Evolutionary conservation across 2,329 filamentous ascomycete genomes (phyloP), one percentile per base, ranked within the genome.

Genomic region (Aspergillus niger): DNA sequence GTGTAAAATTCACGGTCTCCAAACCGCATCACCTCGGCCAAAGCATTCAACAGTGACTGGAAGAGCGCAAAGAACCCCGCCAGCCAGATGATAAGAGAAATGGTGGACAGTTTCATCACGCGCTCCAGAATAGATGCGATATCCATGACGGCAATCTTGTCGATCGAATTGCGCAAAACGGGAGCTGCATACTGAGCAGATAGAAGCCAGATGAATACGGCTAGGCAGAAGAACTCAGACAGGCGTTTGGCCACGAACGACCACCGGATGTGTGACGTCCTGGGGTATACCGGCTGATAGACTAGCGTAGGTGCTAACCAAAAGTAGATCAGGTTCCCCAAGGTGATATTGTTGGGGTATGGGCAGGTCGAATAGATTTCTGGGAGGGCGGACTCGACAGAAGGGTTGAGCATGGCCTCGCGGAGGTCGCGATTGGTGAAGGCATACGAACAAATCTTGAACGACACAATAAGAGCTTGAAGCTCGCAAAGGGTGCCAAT

Each of bases 261-360:
- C 92, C 93, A 97, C 63, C 95, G 86, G 67, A 97, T 91, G 59
- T 84, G 85, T 8, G 86, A 81, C 5, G 91, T 92, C 47, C 93
- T 90, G 20, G 95, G 95, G 75, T 99, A 99, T 13, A 95, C 92
- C 1, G 95, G 95, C 79, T 99, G 95, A 75, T 99, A 99, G 48
- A 98, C 90, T 55, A 99, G 83, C 0, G 95, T 99, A 0, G 95
- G 95, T 0, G 94, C 95, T 88, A 93, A 94, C 94, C 95, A 98
- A 76, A 99, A 99, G 79, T 98, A 99, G 60, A 86, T 86, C 26
- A 99, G 81, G 73, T 98, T 99, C 54, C 83, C 79, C 67, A 97
- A 83, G 3, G 92, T 96, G 76, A 99, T 91, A 76, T 98, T 99
- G 51, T 86, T 79, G 0, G 95, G 95, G 74, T 99, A 99, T 0